phyloP scores from a whole-genome alignment of 106 monocot species.

The Dendrobium huoshanense region DNA sequence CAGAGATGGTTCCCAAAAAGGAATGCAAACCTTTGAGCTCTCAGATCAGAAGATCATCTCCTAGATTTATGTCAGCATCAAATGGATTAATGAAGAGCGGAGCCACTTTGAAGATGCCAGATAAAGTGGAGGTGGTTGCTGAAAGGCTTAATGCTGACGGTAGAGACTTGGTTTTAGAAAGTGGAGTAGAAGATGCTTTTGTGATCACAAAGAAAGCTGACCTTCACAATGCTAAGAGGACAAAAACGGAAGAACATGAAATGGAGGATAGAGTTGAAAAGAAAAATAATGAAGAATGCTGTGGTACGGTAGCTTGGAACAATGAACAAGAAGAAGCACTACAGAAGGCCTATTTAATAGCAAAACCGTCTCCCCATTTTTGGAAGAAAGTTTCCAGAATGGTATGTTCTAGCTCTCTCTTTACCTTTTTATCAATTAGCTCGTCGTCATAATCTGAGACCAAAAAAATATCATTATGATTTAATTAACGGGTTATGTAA shows the following conservation, averaged over 20 bases:
- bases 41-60: not conserved
- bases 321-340: conserved; percentile 47
- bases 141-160: not conserved
- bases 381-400: conserved; percentile 92
- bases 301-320: conserved; percentile 37
- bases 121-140: not conserved
- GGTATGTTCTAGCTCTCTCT: conserved; percentile 32
- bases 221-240: not conserved
- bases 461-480: not conserved
- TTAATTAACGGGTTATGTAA: too few species aligned
- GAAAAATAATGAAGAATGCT: not conserved
- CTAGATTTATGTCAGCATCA: not conserved
- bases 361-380: conserved; percentile 78
- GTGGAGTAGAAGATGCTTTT: not conserved
- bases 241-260: not conserved
- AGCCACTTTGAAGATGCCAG: not conserved
- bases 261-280: conserved; percentile 2
- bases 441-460: not conserved
- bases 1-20: not conserved
- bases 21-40: not conserved
- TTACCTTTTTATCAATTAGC: not conserved
- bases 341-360: conserved; percentile 51
- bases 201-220: not conserved
- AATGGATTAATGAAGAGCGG: not conserved
- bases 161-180: not conserved